phyloP scores from a whole-genome alignment of 202 grass and related monocot genomes.

The Carex arenaria region DNA sequence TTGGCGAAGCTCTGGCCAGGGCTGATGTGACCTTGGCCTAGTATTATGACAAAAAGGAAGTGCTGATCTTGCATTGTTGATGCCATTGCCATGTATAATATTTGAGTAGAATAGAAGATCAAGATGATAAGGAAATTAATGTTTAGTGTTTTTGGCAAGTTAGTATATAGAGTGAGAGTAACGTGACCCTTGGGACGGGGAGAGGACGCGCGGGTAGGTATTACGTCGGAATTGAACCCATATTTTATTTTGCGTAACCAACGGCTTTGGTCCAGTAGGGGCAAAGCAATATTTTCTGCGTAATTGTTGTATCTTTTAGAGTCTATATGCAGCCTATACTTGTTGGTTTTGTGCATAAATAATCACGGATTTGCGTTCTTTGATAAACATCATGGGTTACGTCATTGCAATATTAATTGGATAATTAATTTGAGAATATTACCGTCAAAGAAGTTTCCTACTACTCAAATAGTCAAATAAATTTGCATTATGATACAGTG shows the following conservation, averaged over 20 bases:
- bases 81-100: background rate
- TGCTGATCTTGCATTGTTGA: conserved; percentile 4
- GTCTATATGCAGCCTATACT: background rate
- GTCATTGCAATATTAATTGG: background rate
- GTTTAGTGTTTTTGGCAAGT: background rate
- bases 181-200: no score
- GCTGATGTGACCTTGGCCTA: conserved; percentile 31
- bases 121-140: background rate
- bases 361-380: background rate
- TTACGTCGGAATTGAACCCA: no score
- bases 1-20: background rate
- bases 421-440: no score
- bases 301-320: no score
- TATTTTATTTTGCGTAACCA: no score
- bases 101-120: background rate
- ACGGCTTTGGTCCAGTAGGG: no score
- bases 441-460: no score
- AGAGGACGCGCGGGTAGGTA: no score
- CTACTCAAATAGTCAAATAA: no score
- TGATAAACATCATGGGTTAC: background rate
- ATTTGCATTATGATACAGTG: no score
- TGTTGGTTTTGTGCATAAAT: background rate
- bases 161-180: no score
- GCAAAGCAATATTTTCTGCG: no score
- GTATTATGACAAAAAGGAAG: conserved; percentile 20